Base-by-base conservation (phyloP, 352 stramenopile species). In the Pythium aphanidermatum region DNA sequence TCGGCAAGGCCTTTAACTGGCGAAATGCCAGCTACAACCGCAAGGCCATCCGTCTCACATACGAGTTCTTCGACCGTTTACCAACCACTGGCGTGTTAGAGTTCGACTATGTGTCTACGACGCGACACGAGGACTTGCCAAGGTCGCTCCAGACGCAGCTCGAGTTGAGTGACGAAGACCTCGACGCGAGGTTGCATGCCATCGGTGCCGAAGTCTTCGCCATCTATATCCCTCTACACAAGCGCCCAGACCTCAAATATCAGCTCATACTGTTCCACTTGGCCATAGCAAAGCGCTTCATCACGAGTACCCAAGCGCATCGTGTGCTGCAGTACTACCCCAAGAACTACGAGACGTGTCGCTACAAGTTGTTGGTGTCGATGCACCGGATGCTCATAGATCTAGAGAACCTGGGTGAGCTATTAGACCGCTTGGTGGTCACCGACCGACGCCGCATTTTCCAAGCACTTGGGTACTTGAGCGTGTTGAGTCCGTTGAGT, bases 151-250 rank as follows among this genome's bases (percentile, higher is more conserved):
- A n/a, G n/a, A n/a, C n/a, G n/a, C n/a, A n/a, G n/a, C 6, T 33
- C 0, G 57, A 70, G 16, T 55, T 77, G 16, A 66, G 23, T 9
- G 73, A 88, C 44, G 51, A 70, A 0, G 43, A 64, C 5, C 38
- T 88, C 5, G 57, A 71, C 2, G 28, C 28, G 4, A 45, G 86
- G 23, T 34, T 88, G 9, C 21, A 49, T 12, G 56, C 65, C 5
- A 60, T 88, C n/a, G 73, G 68, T n/a, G 65, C 70, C 21, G 76
- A 88, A 42, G 66, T 86, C 7, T 83, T 61, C 34, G 60, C 76
- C 12, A 68, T 86, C 34, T 88, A 88, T 58, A 69, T 86, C n/a
- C 76, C 76, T 0, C 28, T 77, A n/a, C 68, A 75, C 57, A 81
- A 82, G 40, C 76, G 73, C 6, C 66, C 71, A 31, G 77, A 88